Base-by-base conservation (phyloP, 2,329 filamentous ascomycete genomes). In the Diaporthe sp. region DNA sequence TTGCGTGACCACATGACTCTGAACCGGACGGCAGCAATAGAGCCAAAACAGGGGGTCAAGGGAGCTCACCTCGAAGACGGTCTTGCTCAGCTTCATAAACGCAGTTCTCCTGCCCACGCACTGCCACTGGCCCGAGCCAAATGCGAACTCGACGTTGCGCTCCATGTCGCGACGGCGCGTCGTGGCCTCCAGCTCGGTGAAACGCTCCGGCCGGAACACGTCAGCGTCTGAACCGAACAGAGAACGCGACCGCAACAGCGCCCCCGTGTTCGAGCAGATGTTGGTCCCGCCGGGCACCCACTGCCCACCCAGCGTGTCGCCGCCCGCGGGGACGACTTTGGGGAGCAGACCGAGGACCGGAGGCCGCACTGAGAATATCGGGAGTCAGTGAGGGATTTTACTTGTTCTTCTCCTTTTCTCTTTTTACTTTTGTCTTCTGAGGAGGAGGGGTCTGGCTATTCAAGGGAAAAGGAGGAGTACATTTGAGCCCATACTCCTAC, bases 181-280 rank as follows among this genome's bases (percentile, higher is more conserved):
- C 1, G 79, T 79, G 0, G 67, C 72, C 8, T 87, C 91, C 1
- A 89, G 78, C 7, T 81, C 84, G 51, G 84, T 81, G 91, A 91
- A 93, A 31, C 91, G 86, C 78, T 92, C 90, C 0, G 91, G 91
- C 3, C 87, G 84, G 82, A 92, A 93, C 3, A 86, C 81, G 17
- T 92, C 89, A 1, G 89, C 90, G 77, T 92, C 88, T 0, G 85
- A 79, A 4, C 91, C 91, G 34, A 75, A 77, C 4, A 77, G 19
- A 19, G 55, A 75, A 15, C 28, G 55, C 3, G 62, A 59, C 8
- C 76, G 76, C 25, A 61, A 55, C 7, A 81, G 7, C 3, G 65
- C 75, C 12, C 59, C 37, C 5, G 70, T 76, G 74, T 77, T 79
- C 9, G 75, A 74, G 13, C 77, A 75, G 25, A 81, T 77, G 42